phyloP scores from a whole-genome alignment of 83 land plant genomes.

The Picea mariana region DNA sequence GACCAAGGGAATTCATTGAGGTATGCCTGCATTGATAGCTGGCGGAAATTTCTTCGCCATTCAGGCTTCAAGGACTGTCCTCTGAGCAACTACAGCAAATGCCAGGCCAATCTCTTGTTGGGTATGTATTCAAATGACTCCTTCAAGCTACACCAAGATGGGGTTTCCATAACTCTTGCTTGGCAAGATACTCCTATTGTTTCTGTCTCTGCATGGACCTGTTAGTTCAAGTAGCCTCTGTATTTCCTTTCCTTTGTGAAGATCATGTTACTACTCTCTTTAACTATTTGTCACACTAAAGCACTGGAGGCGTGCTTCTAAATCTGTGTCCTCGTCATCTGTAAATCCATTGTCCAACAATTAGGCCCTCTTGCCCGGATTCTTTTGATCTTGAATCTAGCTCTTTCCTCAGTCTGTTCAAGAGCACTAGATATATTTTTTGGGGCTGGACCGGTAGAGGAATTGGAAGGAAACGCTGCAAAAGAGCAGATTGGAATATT shows the following conservation, averaged over 20 bases:
- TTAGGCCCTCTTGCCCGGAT: not conserved
- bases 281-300: not conserved
- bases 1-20: not conserved
- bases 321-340: not conserved
- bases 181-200: conserved; percentile 18
- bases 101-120: conserved; percentile 16
- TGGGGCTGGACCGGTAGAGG: not conserved
- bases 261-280: not conserved
- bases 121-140: conserved; percentile 14
- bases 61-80: conserved; percentile 15
- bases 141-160: conserved; percentile 18
- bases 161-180: conserved; percentile 12
- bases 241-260: not conserved
- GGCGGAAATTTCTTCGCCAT: conserved; percentile 17
- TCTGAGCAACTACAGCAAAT: conserved; percentile 12
- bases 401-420: not conserved
- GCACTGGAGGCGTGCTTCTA: not conserved
- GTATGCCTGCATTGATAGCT: conserved; percentile 14
- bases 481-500: not conserved
- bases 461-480: conserved; percentile 7
- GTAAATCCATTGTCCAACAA: not conserved
- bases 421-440: not conserved
- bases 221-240: not conserved
- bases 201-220: conserved; percentile 14
- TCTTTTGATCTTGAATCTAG: not conserved